phyloP scores from a whole-genome alignment of 257 asterid species.

The Fraxinus americana region DNA sequence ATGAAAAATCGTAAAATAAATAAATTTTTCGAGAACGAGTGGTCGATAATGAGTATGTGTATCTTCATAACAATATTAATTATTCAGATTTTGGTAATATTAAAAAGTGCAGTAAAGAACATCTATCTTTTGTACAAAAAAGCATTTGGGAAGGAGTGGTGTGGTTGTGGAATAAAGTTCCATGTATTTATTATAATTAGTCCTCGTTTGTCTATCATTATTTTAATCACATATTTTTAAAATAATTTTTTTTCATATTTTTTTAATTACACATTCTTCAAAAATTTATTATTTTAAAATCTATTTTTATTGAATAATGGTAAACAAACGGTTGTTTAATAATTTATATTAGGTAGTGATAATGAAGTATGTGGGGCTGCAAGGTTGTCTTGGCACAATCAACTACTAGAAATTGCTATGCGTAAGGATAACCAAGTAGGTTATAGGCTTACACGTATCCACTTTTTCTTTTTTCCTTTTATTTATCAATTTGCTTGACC shows the following conservation, averaged over 20 bases:
- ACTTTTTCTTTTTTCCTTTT: background rate
- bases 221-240: too few relatives aligned
- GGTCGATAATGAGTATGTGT: too few relatives aligned
- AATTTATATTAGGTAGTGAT: background rate
- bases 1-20: too few relatives aligned
- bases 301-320: too few relatives aligned
- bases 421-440: slow-evolving; percentile 18
- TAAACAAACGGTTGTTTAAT: too few relatives aligned
- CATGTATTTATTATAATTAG: too few relatives aligned
- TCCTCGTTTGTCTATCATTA: too few relatives aligned
- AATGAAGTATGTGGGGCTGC: background rate
- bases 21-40: too few relatives aligned
- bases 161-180: background rate
- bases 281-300: too few relatives aligned
- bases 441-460: slow-evolving; percentile 35
- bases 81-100: background rate
- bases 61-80: background rate
- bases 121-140: background rate
- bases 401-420: background rate
- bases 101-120: background rate
- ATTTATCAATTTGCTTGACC: background rate
- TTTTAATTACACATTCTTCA: too few relatives aligned
- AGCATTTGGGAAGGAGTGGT: background rate
- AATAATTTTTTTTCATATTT: too few relatives aligned
- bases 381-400: slow-evolving; percentile 8